A percentile compares a stretch with the other conserved stretches of the same genome.
phyloP scores from a whole-genome alignment of 31 red algal species.

The Porphyra umbilicalis region DNA sequence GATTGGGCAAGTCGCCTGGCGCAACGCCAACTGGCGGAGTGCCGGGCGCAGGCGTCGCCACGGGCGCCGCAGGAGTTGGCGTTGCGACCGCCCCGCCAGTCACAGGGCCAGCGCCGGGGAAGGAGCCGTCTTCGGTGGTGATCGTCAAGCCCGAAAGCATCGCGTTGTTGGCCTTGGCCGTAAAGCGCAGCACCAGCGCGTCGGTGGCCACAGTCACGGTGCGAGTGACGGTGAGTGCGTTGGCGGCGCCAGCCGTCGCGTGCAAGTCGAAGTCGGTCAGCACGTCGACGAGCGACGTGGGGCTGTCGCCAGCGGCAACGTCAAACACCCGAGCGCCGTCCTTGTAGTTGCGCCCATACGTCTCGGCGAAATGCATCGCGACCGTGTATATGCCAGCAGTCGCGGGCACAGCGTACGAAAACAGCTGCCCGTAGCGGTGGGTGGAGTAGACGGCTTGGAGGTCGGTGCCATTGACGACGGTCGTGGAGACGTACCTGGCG shows the following conservation, averaged over 20 bases:
- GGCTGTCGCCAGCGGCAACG: conserved; percentile 26
- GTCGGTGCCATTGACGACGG: conserved; percentile 17
- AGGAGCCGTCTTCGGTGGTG: conserved; percentile 16
- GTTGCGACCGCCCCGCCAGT: conserved; percentile 39
- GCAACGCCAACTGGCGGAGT: conserved; percentile 4
- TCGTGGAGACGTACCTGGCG: not conserved
- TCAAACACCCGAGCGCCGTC: conserved; percentile 25
- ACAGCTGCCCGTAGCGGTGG: conserved; percentile 7
- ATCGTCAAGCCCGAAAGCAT: conserved; percentile 46
- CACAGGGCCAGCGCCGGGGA: conserved; percentile 1
- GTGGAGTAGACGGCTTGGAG: conserved; percentile 23
- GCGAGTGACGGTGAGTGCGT: conserved; percentile 10
- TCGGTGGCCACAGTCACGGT: conserved; percentile 11
- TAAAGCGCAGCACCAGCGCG: conserved; percentile 27
- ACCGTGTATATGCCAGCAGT: conserved; percentile 32
- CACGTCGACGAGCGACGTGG: not conserved
- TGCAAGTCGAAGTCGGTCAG: conserved; percentile 22
- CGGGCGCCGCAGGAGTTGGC: conserved; percentile 15
- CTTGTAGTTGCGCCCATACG: conserved; percentile 2
- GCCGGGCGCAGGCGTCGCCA: conserved; percentile 25
- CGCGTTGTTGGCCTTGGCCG: conserved; percentile 15
- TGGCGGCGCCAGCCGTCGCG: conserved; percentile 13
- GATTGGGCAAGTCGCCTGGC: conserved; percentile 4
- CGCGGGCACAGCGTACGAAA: conserved; percentile 42
- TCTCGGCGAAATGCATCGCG: conserved; percentile 32